Conservation (phyloP, 108 stramenopile genomes). For the Cyclotella atomus region DNA sequence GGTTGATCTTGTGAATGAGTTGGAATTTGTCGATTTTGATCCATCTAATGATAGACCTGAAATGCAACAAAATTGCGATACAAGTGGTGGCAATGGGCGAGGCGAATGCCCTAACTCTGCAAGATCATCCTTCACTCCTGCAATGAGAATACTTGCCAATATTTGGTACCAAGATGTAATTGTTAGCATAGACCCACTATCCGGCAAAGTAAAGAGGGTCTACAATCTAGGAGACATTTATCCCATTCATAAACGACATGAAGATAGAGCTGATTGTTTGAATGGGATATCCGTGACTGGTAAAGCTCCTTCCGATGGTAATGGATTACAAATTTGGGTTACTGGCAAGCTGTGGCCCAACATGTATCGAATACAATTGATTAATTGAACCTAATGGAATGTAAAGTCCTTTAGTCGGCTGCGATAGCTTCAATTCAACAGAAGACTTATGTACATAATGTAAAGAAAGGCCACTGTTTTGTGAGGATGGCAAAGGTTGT, state of each 20-base stretch:
- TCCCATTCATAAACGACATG: constrained; percentile 23
- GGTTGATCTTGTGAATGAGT: constrained; percentile 62
- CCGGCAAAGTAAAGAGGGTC: constrained; percentile 57
- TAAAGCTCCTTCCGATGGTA: constrained; percentile 9
- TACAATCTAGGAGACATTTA: constrained; percentile 65
- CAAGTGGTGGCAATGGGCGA: constrained; percentile 60
- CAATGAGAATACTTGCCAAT: constrained; percentile 74
- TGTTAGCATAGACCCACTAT: constrained; percentile 64
- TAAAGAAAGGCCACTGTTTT: too few relatives aligned
- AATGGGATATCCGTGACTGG: constrained; percentile 79
- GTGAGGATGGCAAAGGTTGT: too few relatives aligned
- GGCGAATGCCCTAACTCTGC: constrained; percentile 28
- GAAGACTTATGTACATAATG: too few relatives aligned
- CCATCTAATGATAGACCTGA: too few relatives aligned
- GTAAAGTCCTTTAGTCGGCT: too few relatives aligned
- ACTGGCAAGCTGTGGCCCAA: constrained; percentile 82
- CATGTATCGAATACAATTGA: constrained; percentile 69
- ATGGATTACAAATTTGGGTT: constrained; percentile 61
- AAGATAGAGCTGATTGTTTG: constrained; percentile 60
- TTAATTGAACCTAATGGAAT: too few relatives aligned
- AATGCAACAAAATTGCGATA: constrained; percentile 36
- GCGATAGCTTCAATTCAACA: too few relatives aligned
- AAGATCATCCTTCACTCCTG: constrained; percentile 15
- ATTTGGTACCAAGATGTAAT: constrained; percentile 76
- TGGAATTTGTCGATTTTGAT: constrained; percentile 68